Conservation (phyloP, 495 filamentous ascomycete genomes). For the Penicillium psychrofluorescens region DNA sequence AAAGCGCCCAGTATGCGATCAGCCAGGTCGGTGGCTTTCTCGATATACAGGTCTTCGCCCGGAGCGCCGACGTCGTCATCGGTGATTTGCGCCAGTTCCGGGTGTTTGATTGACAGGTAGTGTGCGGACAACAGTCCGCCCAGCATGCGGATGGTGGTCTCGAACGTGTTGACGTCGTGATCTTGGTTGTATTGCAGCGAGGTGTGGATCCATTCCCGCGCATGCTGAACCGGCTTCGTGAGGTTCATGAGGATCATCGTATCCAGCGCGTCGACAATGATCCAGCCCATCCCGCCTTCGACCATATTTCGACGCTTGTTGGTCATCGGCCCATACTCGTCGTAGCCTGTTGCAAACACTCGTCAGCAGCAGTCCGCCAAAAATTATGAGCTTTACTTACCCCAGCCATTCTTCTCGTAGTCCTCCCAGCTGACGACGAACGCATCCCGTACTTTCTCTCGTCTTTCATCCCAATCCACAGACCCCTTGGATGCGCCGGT, state of each 20-base stretch:
- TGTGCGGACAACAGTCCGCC: conserved; percentile 92
- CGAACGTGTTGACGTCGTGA: conserved; percentile 95
- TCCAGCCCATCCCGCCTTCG: conserved; percentile 75
- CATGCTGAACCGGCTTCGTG: conserved; percentile 75
- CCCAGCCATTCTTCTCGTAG: conserved; percentile 93
- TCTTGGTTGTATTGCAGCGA: conserved; percentile 80
- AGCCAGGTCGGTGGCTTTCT: conserved; percentile 90
- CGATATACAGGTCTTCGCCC: conserved; percentile 86
- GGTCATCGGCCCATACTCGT: conserved; percentile 76
- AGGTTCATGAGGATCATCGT: conserved; percentile 98
- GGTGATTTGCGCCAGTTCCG: conserved; percentile 54
- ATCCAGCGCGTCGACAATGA: conserved; percentile 92
- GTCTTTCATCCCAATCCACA: conserved; percentile 62
- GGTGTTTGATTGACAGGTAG: conserved; percentile 73
- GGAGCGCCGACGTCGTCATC: conserved; percentile 60
- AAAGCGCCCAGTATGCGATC: conserved; percentile 83
- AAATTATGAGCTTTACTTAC: conserved; percentile 39
- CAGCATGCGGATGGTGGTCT: conserved; percentile 97
- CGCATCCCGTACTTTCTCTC: conserved; percentile 81
- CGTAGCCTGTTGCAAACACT: conserved; percentile 53
- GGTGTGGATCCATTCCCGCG: conserved; percentile 84
- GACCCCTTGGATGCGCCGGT: conserved; percentile 13
- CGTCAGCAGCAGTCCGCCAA: conserved; percentile 2
- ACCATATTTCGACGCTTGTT: conserved; percentile 80
- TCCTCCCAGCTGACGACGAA: conserved; percentile 87